phyloP scores from a whole-genome alignment of 768 basidiomycete species.

The Lactarius sp. region DNA sequence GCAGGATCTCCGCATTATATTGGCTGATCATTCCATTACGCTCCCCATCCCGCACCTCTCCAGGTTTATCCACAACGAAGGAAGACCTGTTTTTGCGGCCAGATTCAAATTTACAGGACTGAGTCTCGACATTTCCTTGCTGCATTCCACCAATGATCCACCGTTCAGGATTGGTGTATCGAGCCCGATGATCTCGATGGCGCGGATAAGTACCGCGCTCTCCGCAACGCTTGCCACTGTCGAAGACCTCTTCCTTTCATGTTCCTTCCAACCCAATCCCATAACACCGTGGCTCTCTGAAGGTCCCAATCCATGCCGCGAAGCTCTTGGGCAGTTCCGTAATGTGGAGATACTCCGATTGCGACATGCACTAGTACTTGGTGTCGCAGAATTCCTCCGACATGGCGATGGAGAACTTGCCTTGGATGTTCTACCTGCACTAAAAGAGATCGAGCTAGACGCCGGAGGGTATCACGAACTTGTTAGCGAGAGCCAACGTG shows the following conservation, averaged over 20 bases:
- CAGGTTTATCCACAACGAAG: background rate
- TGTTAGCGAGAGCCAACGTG: background rate
- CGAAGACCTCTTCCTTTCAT: background rate
- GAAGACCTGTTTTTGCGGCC: background rate
- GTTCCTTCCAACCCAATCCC: background rate
- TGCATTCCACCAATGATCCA: background rate
- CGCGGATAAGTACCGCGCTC: background rate
- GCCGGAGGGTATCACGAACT: background rate
- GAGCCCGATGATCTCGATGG: background rate
- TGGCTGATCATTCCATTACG: no score
- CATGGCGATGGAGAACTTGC: background rate
- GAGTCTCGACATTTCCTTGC: background rate
- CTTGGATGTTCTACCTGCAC: background rate
- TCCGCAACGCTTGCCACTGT: no score
- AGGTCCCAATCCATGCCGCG: background rate
- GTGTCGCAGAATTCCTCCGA: background rate
- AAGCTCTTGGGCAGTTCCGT: background rate
- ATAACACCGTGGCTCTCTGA: background rate
- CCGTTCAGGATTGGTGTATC: background rate
- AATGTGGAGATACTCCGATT: background rate
- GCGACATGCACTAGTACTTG: background rate
- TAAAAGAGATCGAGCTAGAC: background rate
- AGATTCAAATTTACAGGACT: background rate
- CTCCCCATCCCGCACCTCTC: background rate
- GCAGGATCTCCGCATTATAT: background rate